A percentile compares a stretch with the other conserved stretches of the same genome.
phyloP scores from a whole-genome alignment of 1,284 basidiomycete genomes.

The Tilletia horrida region DNA sequence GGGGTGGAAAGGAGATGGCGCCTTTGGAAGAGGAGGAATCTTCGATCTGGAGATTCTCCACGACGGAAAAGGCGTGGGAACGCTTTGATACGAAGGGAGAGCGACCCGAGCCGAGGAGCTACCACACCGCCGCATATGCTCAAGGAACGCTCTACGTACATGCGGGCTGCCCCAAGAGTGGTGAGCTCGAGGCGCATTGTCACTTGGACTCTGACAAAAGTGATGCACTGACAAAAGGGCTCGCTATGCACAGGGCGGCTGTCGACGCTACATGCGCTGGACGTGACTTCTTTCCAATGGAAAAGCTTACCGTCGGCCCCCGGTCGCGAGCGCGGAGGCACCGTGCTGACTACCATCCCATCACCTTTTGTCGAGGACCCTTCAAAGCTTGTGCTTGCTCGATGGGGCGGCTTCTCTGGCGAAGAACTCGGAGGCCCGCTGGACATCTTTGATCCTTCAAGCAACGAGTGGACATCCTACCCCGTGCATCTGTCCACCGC shows the following conservation, averaged over 20 bases:
- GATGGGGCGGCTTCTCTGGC: slow-evolving; percentile 54
- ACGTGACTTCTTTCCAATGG: slow-evolving; percentile 54
- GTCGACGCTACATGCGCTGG: slow-evolving; percentile 56
- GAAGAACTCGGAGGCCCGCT: slow-evolving; percentile 52
- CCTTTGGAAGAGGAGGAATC: slow-evolving; percentile 42
- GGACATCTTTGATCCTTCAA: slow-evolving; percentile 44
- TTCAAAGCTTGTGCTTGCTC: slow-evolving; percentile 14
- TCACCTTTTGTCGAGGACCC: neutral
- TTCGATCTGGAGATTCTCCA: slow-evolving; percentile 32
- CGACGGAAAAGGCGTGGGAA: slow-evolving; percentile 39
- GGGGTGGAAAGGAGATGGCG: slow-evolving; percentile 57
- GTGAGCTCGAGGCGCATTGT: slow-evolving; percentile 20
- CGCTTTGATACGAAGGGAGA: slow-evolving; percentile 40
- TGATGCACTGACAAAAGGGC: neutral
- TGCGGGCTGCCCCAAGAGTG: slow-evolving; percentile 57
- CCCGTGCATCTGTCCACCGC: slow-evolving; percentile 3
- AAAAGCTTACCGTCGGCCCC: slow-evolving; percentile 55
- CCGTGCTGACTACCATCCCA: slow-evolving; percentile 39
- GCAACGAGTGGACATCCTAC: slow-evolving; percentile 21
- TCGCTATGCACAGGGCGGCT: slow-evolving; percentile 9
- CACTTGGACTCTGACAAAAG: no score
- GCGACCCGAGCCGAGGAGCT: slow-evolving; percentile 49
- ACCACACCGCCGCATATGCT: slow-evolving; percentile 49
- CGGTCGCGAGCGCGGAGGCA: slow-evolving; percentile 56
- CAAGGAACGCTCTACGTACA: slow-evolving; percentile 57